phyloP scores from a whole-genome alignment of 148 eudicot species.

The Vaccinium myrtillus region DNA sequence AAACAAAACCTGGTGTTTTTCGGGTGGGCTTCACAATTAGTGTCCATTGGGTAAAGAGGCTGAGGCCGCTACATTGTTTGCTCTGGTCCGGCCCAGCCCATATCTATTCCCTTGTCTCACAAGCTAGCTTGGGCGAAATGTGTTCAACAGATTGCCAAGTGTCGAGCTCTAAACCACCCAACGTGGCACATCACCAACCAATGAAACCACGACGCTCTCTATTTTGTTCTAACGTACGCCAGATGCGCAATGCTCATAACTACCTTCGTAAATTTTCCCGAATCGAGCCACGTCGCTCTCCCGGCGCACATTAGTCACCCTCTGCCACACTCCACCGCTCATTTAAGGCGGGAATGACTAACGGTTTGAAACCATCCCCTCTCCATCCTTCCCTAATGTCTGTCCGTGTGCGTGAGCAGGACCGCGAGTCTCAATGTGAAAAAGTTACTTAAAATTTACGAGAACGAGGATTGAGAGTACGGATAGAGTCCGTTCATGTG shows the following conservation, averaged over 20 bases:
- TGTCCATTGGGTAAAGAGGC: no score
- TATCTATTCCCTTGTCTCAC: neutral
- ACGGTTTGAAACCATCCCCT: neutral
- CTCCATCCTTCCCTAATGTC: no score
- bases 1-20: no score
- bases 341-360: conserved; percentile 25
- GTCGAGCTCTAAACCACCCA: neutral
- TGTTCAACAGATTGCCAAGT: neutral
- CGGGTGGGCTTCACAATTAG: no score
- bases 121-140: neutral
- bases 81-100: no score
- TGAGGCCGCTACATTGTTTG: no score
- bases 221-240: neutral
- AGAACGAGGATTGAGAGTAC: no score
- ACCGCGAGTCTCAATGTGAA: no score
- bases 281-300: neutral
- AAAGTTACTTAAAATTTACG: no score
- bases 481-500: no score
- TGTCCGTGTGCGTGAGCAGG: no score
- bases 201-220: neutral
- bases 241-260: neutral
- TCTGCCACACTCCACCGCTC: neutral
- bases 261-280: neutral
- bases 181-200: conserved; percentile 9
- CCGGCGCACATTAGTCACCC: conserved; percentile 13